These are phyloP conservation scores for Globisporangium sylvaticum DNA, from an alignment of 352 stramenopile genomes.

Conservation along the genomic window DNA sequence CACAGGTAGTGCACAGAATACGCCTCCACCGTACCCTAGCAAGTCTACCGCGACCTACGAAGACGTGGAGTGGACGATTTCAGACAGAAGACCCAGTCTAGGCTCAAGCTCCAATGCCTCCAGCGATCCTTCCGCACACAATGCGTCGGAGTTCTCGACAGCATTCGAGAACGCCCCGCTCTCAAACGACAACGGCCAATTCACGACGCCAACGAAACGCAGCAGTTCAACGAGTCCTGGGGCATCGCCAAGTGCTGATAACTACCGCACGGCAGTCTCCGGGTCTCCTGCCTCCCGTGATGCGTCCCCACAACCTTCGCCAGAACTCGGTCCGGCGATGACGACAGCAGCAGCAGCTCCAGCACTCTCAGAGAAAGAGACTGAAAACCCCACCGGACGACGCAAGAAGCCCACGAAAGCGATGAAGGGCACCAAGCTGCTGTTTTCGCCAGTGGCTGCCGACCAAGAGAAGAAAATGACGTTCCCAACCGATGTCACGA, in stretches of 20 bases:
- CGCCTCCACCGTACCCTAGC: not conserved
- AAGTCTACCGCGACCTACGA: conserved; percentile 12
- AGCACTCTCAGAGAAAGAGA: not conserved
- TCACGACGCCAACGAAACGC: conserved; percentile 6
- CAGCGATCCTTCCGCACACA: conserved; percentile 2
- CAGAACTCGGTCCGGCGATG: not conserved
- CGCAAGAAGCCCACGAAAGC: conserved; percentile 24
- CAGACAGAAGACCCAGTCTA: conserved; percentile 2
- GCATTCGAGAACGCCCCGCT: not conserved
- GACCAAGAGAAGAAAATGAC: conserved; percentile 19
- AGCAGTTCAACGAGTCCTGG: not conserved
- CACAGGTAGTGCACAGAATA: not conserved
- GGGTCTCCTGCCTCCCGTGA: not conserved
- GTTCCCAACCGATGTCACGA: conserved; percentile 2
- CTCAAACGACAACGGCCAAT: not conserved
- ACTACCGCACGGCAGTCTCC: conserved; percentile 1
- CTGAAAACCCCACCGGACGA: not conserved
- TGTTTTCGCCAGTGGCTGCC: conserved; percentile 40
- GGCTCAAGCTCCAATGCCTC: conserved; percentile 2
- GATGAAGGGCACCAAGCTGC: conserved; percentile 31
- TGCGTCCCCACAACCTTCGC: not conserved
- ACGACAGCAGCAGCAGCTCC: not conserved
- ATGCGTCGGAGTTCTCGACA: not conserved
- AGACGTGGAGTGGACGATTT: conserved; percentile 11
- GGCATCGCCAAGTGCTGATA: not conserved